phyloP scores from a whole-genome alignment of 1,139 yeast species.

The Hanseniaspora gamundiae region DNA sequence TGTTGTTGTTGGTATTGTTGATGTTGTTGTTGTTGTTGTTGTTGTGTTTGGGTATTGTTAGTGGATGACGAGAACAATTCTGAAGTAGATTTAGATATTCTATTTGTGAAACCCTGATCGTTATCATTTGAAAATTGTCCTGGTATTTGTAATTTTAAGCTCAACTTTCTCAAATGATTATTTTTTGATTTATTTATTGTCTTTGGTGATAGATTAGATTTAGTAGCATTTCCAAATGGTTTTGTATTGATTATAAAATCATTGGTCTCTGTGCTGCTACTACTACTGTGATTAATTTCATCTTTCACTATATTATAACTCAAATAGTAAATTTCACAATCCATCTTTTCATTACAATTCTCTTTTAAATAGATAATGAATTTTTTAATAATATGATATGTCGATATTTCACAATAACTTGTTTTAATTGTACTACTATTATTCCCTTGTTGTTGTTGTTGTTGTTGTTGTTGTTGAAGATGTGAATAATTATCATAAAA shows the following conservation, averaged over 20 bases:
- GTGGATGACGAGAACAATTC: not conserved
- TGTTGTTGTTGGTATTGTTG: too few species aligned
- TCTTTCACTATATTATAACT: not conserved
- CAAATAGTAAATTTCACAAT: not conserved
- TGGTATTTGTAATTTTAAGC: not conserved
- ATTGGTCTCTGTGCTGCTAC: not conserved
- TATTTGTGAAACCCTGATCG: not conserved
- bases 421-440: not conserved
- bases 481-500: slow-evolving; percentile 17
- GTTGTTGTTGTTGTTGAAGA: not conserved
- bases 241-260: too few species aligned
- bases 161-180: not conserved
- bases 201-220: not conserved
- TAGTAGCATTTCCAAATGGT: not conserved
- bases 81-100: not conserved
- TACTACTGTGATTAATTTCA: not conserved
- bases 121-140: not conserved
- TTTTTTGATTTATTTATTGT: not conserved
- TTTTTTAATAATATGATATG: not conserved
- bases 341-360: not conserved
- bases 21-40: too few species aligned
- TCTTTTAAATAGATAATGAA: not conserved
- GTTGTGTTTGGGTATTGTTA: too few species aligned
- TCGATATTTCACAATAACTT: not conserved
- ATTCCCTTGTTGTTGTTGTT: not conserved